Base-by-base conservation (phyloP, 305 asterid species). In the Fraxinus albicans region DNA sequence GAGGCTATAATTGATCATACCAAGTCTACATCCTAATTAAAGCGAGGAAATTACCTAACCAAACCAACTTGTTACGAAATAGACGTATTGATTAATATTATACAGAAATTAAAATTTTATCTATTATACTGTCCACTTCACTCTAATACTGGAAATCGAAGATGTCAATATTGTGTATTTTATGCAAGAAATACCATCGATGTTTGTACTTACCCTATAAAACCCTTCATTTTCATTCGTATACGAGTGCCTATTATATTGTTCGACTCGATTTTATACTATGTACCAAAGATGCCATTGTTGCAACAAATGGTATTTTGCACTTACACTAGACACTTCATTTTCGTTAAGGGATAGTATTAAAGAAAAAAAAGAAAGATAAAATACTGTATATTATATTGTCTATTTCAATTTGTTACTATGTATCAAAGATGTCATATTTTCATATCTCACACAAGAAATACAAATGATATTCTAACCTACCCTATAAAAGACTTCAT, bases 11-110 rank as follows among this genome's bases (percentile, higher is more conserved):
- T 47, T 35, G 34, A 78, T 82, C 40, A 81, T 85, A 82, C 90
- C 85, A 84, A 87, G 82, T 88, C 89, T 72, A 74, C 77, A 23
- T 86, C 84, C 83, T 79, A 65, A 73, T 78, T 76, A 70, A 82
- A 79, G 79, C 78, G 72, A 42, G 17, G 42, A 67, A 81, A 75
- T 60, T 69, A 82, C 84, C 88, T 81, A 86, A 78, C 83, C 91
- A 84, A 75, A 75, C 82, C 29, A 81, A 58, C 76, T 8, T 73
- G 35, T 34, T 40, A 15, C 27, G 8, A 40, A 40, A 40, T 40
- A 7, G 3, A 40, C 10, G 44, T 7, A 38, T 1, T 6, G 9
- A 38, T 38, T 7, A 38, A 38, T 8, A 38, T 1, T 1, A 1
- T 38, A 38, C 10, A 38, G 0, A 63, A 63, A 27, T 58, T 17